Base-by-base conservation (phyloP, 441 rosid species). In the Croton laevigatus region DNA sequence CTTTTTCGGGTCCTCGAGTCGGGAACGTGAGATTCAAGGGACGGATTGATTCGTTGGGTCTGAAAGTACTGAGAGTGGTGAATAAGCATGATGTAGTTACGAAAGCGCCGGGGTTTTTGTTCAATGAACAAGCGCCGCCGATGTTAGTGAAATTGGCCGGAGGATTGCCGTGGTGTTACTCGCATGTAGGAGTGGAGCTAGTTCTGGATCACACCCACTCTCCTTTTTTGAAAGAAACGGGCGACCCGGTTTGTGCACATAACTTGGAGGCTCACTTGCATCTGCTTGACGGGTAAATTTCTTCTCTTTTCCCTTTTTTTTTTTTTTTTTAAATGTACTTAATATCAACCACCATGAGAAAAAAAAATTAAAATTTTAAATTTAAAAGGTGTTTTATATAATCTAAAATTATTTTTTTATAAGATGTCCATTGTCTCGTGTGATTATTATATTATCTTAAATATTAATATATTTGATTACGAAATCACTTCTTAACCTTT, bases 201-300 rank as follows among this genome's bases (percentile, higher is more conserved):
- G 79, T 75, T 13, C 60, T 93, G 19, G 90, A 88, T 73, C 93
- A 91, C n/a, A 82, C 68, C 45, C 80, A 82, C 65, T 89, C 95
- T 8, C 97, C 95, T 4, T 93, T 90, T 44, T 72, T 93, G 74
- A 87, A 89, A 57, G 81, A 75, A 0, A 83, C 85, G 16, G 73
- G 46, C 0, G 95, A 91, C 65, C 86, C 77, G 13, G 82, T 68
- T 17, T 81, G 81, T 37, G 82, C 92, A 1, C 98, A 93, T 76
- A 88, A 93, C 70, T 79, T 93, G 73, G 97, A 93, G 69, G 98
- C 97, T 69, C 84, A 71, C 68, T 73, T 93, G 77, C 98, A 93
- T 73, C 74, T 93, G 65, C 84, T 90, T 45, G 98, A 93, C 68
- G 98, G 98, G 95, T 93, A 49, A 76, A 85, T 27, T 2, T 27